Percentiles rank a stretch among this genome's conserved stretches.
phyloP scores from a whole-genome alignment of 257 asterid genomes.

The Nyctanthes arbortristis region DNA sequence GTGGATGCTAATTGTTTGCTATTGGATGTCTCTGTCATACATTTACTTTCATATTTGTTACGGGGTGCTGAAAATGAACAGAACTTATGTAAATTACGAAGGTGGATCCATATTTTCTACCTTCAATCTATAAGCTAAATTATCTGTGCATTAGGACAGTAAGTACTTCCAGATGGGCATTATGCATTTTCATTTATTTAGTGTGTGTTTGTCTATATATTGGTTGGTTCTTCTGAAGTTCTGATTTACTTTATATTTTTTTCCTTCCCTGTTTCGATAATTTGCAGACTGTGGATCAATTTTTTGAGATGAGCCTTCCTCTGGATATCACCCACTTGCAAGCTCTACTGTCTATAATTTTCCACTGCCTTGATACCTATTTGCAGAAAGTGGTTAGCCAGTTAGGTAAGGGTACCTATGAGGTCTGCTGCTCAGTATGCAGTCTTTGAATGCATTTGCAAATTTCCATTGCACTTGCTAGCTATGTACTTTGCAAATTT shows the following conservation, averaged over 20 bases:
- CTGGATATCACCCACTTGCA: conserved; percentile 94
- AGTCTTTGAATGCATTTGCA: not conserved
- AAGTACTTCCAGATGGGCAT: conserved; percentile 5
- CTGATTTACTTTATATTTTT: too few relatives aligned
- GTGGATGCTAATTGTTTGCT: conserved; percentile 6
- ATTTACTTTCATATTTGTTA: not conserved
- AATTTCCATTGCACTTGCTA: not conserved
- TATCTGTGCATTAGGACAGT: conserved; percentile 16
- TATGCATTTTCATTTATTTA: conserved; percentile 10
- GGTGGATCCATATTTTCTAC: not conserved
- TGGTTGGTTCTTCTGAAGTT: conserved; percentile 12
- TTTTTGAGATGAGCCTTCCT: conserved; percentile 83
- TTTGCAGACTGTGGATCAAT: conserved; percentile 96
- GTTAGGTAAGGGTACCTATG: conserved; percentile 55
- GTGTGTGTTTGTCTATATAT: too few relatives aligned
- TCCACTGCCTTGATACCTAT: conserved; percentile 91
- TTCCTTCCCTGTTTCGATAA: conserved; percentile 27
- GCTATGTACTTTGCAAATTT: not conserved
- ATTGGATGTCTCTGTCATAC: not conserved
- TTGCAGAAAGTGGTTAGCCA: conserved; percentile 66
- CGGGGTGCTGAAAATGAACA: not conserved
- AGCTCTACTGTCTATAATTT: conserved; percentile 85
- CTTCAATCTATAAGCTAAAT: conserved; percentile 10
- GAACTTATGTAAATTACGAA: not conserved
- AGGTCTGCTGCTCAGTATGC: not conserved